Base-by-base conservation (phyloP, 306 rosid genomes). In the Cicer chorassanicum region DNA sequence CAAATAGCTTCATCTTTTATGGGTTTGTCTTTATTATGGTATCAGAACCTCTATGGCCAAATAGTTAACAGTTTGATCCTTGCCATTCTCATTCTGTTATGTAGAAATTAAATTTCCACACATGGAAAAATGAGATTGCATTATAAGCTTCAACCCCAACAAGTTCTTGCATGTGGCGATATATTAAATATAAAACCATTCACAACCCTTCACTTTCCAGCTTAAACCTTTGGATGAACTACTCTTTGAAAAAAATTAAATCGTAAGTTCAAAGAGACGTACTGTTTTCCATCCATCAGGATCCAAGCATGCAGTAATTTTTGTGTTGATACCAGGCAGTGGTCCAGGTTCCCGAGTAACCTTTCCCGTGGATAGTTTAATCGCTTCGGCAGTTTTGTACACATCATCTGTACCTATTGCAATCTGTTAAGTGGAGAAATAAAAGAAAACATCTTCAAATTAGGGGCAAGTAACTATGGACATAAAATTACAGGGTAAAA, bases 281-380 rank as follows among this genome's bases (percentile, higher is more conserved):
- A 91, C 98, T 90, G 97, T 50, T 79, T 94, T 94, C 98, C 98
- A 94, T 11, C 98, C 98, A 65, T 94, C 98, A 9, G 98, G 98
- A 70, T 94, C 98, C 87, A 94, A 78, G 90, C 96, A 89, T 73
- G 98, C 98, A 36, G 96, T 91, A 76, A 93, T 91, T 86, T 93
- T 93, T 68, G 98, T 93, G 90, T 68, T 91, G 76, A 93, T 87
- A 24, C 98, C 96, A 72, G 98, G 98, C 75, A 94, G 76, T 13
- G 98, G 98, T 75, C 98, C 98, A 71, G 98, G 95, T 81, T 94
- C 97, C 82, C 97, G 91, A 11, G 95, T 94, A 72, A 93, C 48
- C 89, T 91, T 91, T 36, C 97, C 98, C 45, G 64, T 57, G 7
- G 68, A 62, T 6, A 89, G 90, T 85, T 91, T 94, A 72, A 94